Base-by-base conservation (phyloP, 2,329 filamentous ascomycete genomes). In the Nemania sp. region DNA sequence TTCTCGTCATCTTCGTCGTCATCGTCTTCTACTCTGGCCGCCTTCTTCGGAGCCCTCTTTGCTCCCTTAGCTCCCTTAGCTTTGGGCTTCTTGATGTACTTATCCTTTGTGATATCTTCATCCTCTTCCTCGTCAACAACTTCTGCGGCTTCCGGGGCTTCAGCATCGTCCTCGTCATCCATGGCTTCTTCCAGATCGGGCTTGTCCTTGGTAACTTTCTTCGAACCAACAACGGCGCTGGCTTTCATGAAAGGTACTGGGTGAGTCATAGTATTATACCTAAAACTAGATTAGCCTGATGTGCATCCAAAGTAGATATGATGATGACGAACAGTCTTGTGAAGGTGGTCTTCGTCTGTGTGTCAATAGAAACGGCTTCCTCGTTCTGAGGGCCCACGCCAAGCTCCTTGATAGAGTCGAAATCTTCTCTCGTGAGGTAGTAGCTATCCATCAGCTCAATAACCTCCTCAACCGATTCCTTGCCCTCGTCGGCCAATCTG, bases 361-460 rank as follows among this genome's bases (percentile, higher is more conserved):
- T 82, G 59, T 97, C 92, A 54, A 98, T 89, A 62, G 88, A 90
- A 67, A 96, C 83, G 1, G 79, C 80, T 17, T 88, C 87, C 75
- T 93, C 87, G 64, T 88, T 83, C 83, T 96, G 93, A 1, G 88
- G 86, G 4, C 94, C 95, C 13, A 99, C 85, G 6, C 93, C 94
- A 21, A 99, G 84, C 77, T 99, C 95, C 74, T 92, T 83, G 69
- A 99, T 92, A 10, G 88, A 90, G 72, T 99, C 95, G 75, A 94
- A 96, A 73, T 99, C 95, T 21, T 99, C 95, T 64, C 90, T 89
- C 0, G 95, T 98, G 59, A 99, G 81, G 75, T 89, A 99, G 77
- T 99, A 99, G 73, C 89, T 92, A 73, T 99, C 95, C 95, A 99
- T 98, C 55, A 97, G 82, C 55, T 95, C 87, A 71, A 99, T 99